A percentile compares a stretch with the other conserved stretches of the same genome.
phyloP scores from a whole-genome alignment of 768 basidiomycete genomes.

The Tylopilus vinaceipallidus region DNA sequence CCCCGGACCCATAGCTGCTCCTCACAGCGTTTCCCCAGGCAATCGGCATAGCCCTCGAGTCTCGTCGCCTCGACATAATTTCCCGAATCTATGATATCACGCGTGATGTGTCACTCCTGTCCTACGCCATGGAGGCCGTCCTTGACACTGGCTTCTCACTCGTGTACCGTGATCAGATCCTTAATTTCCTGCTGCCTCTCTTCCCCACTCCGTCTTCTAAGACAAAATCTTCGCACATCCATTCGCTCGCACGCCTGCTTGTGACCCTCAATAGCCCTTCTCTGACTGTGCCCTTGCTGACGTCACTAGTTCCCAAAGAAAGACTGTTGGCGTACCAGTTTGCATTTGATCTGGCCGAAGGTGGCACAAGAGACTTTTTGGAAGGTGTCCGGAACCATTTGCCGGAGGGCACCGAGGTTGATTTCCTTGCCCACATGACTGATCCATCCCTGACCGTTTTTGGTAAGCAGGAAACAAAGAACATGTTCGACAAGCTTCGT shows the following conservation, averaged over 20 bases:
- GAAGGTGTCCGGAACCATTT: slow-evolving; percentile 68
- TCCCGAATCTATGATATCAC: slow-evolving; percentile 71
- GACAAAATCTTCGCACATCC: slow-evolving; percentile 72
- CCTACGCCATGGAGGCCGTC: slow-evolving; percentile 91
- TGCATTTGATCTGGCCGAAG: slow-evolving; percentile 93
- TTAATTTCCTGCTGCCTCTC: slow-evolving; percentile 76
- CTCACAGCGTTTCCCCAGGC: slow-evolving; percentile 49
- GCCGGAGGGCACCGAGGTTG: slow-evolving; percentile 65
- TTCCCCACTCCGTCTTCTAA: slow-evolving; percentile 76
- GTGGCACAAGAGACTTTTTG: slow-evolving; percentile 90
- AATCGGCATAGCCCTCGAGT: slow-evolving; percentile 92
- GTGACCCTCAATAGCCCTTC: slow-evolving; percentile 85
- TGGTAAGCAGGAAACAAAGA: slow-evolving; percentile 49
- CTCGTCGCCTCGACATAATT: slow-evolving; percentile 84
- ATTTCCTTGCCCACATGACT: slow-evolving; percentile 14
- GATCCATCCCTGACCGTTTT: slow-evolving; percentile 8
- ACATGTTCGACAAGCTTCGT: slow-evolving; percentile 71
- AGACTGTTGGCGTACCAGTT: slow-evolving; percentile 88
- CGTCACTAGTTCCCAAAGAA: slow-evolving; percentile 67
- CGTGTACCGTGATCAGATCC: slow-evolving; percentile 78
- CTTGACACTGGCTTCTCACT: slow-evolving; percentile 89
- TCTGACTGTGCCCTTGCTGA: slow-evolving; percentile 71
- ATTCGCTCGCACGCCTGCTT: slow-evolving; percentile 83
- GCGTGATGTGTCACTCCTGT: slow-evolving; percentile 73
- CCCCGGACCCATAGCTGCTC: background rate